Evolutionary conservation across 345 rosid genomes (phyloP), one percentile per base, ranked within the genome.

Genomic region (Theobroma cacao): DNA sequence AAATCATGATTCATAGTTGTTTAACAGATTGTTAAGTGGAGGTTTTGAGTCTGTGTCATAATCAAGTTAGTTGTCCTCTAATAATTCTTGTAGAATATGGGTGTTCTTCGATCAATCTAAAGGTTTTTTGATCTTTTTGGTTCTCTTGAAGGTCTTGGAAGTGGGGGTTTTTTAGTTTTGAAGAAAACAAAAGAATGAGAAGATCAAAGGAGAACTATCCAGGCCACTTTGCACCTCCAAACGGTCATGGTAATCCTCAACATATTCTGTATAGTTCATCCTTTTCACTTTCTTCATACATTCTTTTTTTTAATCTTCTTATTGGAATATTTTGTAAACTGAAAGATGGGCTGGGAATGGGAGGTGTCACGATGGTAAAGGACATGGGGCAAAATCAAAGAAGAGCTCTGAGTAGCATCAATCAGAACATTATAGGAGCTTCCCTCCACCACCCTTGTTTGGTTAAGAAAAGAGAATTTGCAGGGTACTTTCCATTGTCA

Each of bases 181-280:
- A 65, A 65, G 70, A n/a, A 64, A 64, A 36, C 28, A 66, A 11
- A 66, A 66, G 53, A 24, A 67, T 67, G 72, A 67, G 72, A 67
- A 67, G 72, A 41, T 67, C 72, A 41, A 67, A 67, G 72, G 72
- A 67, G 72, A 67, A 67, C n/a, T 41, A 67, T 41, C 72, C 72
- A 43, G 72, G 53, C 43, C 28, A 7, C n/a, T 41, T 67, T 67
- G 53, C 53, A 43, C 53, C 53, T 12, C 53, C 72, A 43, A 67
- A 24, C 1, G 72, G 26, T 64, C 70, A 36, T 18, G 70, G 53
- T 67, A 41, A 67, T 53, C 7, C 59, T 20, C 1, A 53, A 53
- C 59, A 53, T 24, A 52, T 0, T 26, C 30, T 31, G 11, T 61
- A 1, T 14, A 50, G 7, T 30, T 31, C 66, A 31, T 17, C 20